phyloP scores from a whole-genome alignment of 1,139 yeast genomes.

The Magnusiomyces fungicola region DNA sequence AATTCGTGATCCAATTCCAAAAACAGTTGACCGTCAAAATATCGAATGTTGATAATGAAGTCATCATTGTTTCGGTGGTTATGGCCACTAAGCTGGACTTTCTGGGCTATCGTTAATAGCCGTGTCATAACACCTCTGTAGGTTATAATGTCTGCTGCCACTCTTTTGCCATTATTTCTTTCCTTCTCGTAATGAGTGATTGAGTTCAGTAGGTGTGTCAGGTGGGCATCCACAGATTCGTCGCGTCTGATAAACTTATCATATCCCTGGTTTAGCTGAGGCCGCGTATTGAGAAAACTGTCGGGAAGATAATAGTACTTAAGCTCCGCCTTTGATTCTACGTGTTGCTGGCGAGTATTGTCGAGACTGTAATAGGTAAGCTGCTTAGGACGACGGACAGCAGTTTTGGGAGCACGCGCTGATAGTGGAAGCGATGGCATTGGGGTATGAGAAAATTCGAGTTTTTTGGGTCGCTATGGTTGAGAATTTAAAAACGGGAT shows the following conservation, averaged over 20 bases:
- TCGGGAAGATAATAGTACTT: slow-evolving; percentile 76
- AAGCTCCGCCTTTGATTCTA: slow-evolving; percentile 44
- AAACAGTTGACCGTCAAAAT: slow-evolving; percentile 81
- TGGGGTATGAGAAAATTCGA: neutral
- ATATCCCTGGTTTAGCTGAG: slow-evolving; percentile 61
- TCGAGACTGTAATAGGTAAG: slow-evolving; percentile 52
- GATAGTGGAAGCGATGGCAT: slow-evolving; percentile 21
- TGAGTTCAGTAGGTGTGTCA: slow-evolving; percentile 52
- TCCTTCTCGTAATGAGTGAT: slow-evolving; percentile 48
- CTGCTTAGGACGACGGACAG: slow-evolving; percentile 68
- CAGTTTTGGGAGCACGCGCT: slow-evolving; percentile 26
- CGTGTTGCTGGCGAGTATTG: slow-evolving; percentile 41
- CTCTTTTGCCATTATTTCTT: slow-evolving; percentile 37
- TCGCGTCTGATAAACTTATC: slow-evolving; percentile 50
- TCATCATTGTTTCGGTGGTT: slow-evolving; percentile 36
- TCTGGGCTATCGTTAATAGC: slow-evolving; percentile 53
- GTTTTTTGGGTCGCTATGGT: neutral
- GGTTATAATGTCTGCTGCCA: slow-evolving; percentile 62
- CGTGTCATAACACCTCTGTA: slow-evolving; percentile 77
- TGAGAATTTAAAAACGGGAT: too few species aligned
- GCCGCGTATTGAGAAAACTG: slow-evolving; percentile 41
- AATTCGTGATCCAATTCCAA: slow-evolving; percentile 53
- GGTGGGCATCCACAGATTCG: slow-evolving; percentile 42
- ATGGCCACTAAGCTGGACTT: slow-evolving; percentile 24
- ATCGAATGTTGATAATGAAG: slow-evolving; percentile 54